Evolutionary conservation across 2,329 filamentous ascomycete species (phyloP), one percentile per base, ranked within the genome.

Genomic region (Colletotrichum aenigma): DNA sequence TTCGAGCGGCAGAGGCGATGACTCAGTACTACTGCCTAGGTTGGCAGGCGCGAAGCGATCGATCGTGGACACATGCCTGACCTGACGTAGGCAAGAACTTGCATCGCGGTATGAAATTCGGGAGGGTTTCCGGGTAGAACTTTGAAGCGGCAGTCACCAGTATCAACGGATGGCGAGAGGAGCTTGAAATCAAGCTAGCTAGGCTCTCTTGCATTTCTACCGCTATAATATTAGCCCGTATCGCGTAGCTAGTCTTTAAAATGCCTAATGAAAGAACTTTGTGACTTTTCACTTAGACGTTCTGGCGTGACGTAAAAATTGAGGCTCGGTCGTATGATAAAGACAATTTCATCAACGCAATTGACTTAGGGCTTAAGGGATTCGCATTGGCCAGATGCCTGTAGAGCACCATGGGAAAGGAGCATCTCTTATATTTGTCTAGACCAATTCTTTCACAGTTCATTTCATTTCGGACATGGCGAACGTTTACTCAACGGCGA

Each of bases 91-190:
- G 18, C 18, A 48, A 48, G 18, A 3, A 48, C 18, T 48, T 48
- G 18, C 18, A 3, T n/a, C 18, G 18, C 38, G 0, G 5, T 2
- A 48, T 4, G 0, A n/a, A 12, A 12, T 6, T 4, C 3, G 1
- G 38, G 1, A 48, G 38, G 18, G 0, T 3, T 3, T 36, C 1
- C 13, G 15, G 1, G 38, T n/a, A 4, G 8, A 2, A 48, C 1
- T 48, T n/a, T n/a, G 9, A 4, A 48, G 9, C 3, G 6, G 38
- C 18, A 48, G 38, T 0, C 5, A 48, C 9, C 5, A n/a, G 36
- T 4, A 1, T 43, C 8, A 43, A 43, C 0, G 0, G 8, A 38
- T 10, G 36, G 7, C 4, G 16, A 3, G 36, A 6, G 36, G 3
- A 5, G 36, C 4, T 38, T 4, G 36, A 18, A 3, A 9, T 5